A percentile compares a stretch with the other conserved stretches of the same genome.
These are phyloP conservation scores for Globisporangium cylindrosporum DNA, from an alignment of 352 stramenopile species.

Conservation along the genomic window DNA sequence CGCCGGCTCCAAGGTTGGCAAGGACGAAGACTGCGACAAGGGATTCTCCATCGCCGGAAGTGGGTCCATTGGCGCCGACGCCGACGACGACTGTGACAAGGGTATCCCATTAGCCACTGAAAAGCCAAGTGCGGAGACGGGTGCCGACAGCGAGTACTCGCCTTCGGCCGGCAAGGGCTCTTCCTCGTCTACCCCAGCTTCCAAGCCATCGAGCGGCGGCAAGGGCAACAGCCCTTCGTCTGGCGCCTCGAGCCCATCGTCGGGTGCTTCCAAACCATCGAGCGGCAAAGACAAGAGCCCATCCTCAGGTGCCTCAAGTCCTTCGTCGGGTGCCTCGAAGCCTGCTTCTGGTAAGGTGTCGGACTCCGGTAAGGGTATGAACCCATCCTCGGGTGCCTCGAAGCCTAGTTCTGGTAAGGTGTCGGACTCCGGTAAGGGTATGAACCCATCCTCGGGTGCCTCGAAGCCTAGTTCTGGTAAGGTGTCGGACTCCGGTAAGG, in stretches of 20 bases:
- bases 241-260: not conserved
- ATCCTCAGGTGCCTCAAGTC: constrained; percentile 1
- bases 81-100: constrained; percentile 16
- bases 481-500: constrained; percentile 8
- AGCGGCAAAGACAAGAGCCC: constrained; percentile 11
- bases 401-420: not conserved
- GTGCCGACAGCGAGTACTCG: constrained; percentile 9
- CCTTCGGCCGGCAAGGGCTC: constrained; percentile 6
- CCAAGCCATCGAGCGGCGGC: constrained; percentile 14
- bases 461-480: constrained; percentile 6
- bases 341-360: too few species aligned
- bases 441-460: constrained; percentile 3
- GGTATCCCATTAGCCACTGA: constrained; percentile 15
- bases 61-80: constrained; percentile 10
- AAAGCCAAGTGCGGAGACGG: constrained; percentile 6
- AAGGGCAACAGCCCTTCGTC: constrained; percentile 10
- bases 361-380: constrained; percentile 15
- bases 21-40: constrained; percentile 16
- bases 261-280: constrained; percentile 7
- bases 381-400: constrained; percentile 4
- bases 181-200: constrained; percentile 7
- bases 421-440: constrained; percentile 9
- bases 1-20: constrained; percentile 2
- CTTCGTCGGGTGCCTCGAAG: constrained; percentile 9
- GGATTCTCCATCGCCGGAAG: constrained; percentile 15